Percentiles rank a stretch among this genome's conserved stretches.
phyloP scores from a whole-genome alignment of 2,329 filamentous ascomycete genomes.

The Sporothrix protearum region DNA sequence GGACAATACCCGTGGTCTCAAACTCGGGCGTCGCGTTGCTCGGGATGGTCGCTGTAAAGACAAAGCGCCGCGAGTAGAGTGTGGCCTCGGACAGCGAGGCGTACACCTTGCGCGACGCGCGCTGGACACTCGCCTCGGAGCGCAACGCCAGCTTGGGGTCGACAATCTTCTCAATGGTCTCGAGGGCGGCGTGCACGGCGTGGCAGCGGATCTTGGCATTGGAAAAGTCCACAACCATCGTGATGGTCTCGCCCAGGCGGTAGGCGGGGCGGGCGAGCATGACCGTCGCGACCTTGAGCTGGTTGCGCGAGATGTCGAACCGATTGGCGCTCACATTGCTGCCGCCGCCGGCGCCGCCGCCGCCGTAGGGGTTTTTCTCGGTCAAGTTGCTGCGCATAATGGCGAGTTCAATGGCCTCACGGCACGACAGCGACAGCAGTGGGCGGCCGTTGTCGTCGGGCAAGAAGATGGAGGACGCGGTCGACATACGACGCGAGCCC shows the following conservation, averaged over 20 bases:
- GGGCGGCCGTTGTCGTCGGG: conserved; percentile 32
- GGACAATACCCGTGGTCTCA: conserved; percentile 78
- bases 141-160: conserved; percentile 76
- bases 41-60: conserved; percentile 81
- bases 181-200: conserved; percentile 76
- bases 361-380: conserved; percentile 34
- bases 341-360: conserved; percentile 13
- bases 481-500: conserved; percentile 54
- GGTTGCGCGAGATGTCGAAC: conserved; percentile 91
- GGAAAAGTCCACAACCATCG: conserved; percentile 78
- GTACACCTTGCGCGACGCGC: conserved; percentile 80
- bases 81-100: conserved; percentile 76
- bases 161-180: conserved; percentile 82
- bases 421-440: conserved; percentile 61
- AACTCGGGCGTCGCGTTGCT: conserved; percentile 83
- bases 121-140: conserved; percentile 78
- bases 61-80: conserved; percentile 72
- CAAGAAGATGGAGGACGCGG: conserved; percentile 28
- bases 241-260: conserved; percentile 81
- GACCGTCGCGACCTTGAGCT: conserved; percentile 85
- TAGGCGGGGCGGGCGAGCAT: conserved; percentile 86
- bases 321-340: conserved; percentile 72
- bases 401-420: conserved; percentile 85
- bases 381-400: conserved; percentile 77
- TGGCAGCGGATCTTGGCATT: conserved; percentile 77